These are phyloP conservation scores for Psidium guajava DNA, from an alignment of 345 rosid genomes.

Conservation along the genomic window DNA sequence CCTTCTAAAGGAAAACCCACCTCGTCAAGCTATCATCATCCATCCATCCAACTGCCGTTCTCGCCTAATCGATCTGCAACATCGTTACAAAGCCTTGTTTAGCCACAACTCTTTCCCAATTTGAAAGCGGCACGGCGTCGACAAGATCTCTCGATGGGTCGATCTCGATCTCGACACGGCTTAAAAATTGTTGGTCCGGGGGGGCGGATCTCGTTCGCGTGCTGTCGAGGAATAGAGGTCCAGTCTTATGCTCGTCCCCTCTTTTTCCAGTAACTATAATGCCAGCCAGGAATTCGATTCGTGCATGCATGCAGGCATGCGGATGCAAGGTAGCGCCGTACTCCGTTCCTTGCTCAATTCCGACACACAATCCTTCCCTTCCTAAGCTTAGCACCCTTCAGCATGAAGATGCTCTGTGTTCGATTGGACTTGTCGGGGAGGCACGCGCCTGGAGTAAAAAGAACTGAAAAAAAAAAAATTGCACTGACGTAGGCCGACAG, in stretches of 20 bases:
- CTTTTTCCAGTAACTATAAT: neutral
- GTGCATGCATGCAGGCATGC: no score
- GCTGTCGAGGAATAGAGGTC: neutral
- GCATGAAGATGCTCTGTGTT: neutral
- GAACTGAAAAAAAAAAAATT: neutral
- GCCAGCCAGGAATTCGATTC: neutral
- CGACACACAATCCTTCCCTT: neutral
- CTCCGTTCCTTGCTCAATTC: neutral
- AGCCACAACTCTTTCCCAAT: neutral
- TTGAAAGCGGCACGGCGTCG: neutral
- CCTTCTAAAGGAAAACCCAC: neutral
- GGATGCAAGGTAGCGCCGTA: neutral
- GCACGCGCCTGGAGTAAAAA: neutral
- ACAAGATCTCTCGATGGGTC: neutral
- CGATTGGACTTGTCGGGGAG: neutral
- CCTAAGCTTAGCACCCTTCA: neutral
- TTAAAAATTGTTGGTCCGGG: accelerated
- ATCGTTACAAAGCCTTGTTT: neutral
- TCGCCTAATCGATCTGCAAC: neutral
- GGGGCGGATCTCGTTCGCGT: neutral
- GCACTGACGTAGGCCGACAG: neutral
- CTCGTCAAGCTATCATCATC: neutral
- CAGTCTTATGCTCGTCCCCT: neutral
- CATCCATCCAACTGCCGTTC: neutral
- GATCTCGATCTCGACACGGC: neutral